phyloP scores from a whole-genome alignment of 1,284 basidiomycete species.

The Takashimella tepidaria region DNA sequence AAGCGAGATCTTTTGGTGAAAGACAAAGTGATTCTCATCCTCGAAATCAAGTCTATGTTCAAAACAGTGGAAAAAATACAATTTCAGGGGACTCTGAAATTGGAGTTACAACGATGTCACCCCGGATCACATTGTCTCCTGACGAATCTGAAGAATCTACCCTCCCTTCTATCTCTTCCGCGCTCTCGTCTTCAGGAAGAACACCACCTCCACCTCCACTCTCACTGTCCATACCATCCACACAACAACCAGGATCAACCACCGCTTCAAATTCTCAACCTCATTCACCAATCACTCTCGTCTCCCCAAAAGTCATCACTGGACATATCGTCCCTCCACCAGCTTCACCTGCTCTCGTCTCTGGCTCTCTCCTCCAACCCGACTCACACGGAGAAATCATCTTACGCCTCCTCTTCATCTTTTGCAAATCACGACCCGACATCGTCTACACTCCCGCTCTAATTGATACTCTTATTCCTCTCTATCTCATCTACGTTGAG shows the following conservation, averaged over 20 bases:
- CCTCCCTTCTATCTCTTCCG: conserved; percentile 5
- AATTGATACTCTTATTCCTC: conserved; percentile 39
- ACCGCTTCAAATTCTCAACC: conserved; percentile 2
- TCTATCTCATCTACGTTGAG: conserved; percentile 41
- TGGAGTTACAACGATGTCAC: conserved; percentile 11
- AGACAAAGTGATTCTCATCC: neutral
- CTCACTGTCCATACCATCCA: conserved; percentile 14
- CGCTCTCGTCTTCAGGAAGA: neutral
- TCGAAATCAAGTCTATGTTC: neutral
- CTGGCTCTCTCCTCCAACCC: conserved; percentile 23
- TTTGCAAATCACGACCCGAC: conserved; percentile 36
- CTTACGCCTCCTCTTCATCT: conserved; percentile 43
- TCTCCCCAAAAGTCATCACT: conserved; percentile 27
- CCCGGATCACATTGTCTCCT: conserved; percentile 26
- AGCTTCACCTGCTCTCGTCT: conserved; percentile 4
- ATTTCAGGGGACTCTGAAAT: neutral
- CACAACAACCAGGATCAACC: neutral
- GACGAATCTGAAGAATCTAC: conserved; percentile 9
- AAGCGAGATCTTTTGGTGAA: neutral
- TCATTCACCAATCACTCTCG: conserved; percentile 33
- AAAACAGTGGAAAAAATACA: too few relatives aligned
- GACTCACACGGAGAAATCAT: conserved; percentile 45
- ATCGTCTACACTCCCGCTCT: conserved; percentile 39
- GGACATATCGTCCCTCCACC: conserved; percentile 6
- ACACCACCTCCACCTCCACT: conserved; percentile 12